These are phyloP conservation scores for Lactarius quietus DNA, from an alignment of 768 basidiomycete genomes.

Conservation along the genomic window DNA sequence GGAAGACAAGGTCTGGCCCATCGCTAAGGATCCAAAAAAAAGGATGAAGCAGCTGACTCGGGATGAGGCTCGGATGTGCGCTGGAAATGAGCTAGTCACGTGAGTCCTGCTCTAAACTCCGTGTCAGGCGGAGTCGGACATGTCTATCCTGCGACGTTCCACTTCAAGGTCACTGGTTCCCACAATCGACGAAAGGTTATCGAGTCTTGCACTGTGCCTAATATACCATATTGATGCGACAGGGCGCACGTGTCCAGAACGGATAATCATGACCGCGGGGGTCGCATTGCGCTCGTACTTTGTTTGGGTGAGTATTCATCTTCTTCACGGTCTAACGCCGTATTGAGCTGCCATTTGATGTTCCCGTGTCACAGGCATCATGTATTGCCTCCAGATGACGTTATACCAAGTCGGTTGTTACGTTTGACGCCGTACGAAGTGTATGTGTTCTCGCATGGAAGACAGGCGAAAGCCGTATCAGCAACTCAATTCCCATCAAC, in stretches of 20 bases:
- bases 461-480: background rate
- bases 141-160: no score
- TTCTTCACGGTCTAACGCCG: background rate
- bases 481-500: background rate
- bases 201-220: background rate
- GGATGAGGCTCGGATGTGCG: background rate
- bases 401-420: background rate
- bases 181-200: background rate
- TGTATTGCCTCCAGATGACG: background rate
- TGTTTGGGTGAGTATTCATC: background rate
- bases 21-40: background rate
- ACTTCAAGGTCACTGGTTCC: background rate
- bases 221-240: background rate
- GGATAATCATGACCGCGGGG: background rate
- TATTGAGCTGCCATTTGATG: background rate
- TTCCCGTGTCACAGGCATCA: background rate
- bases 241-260: background rate
- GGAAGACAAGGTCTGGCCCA: constrained; percentile 22
- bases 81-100: background rate
- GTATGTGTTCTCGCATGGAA: background rate
- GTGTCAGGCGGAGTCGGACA: background rate
- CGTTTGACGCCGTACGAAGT: background rate
- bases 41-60: background rate
- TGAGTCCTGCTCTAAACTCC: background rate
- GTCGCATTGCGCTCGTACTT: background rate